Evolutionary conservation across 2,329 filamentous ascomycete genomes (phyloP).

Genomic region (Orbilia ellipsospora): DNA sequence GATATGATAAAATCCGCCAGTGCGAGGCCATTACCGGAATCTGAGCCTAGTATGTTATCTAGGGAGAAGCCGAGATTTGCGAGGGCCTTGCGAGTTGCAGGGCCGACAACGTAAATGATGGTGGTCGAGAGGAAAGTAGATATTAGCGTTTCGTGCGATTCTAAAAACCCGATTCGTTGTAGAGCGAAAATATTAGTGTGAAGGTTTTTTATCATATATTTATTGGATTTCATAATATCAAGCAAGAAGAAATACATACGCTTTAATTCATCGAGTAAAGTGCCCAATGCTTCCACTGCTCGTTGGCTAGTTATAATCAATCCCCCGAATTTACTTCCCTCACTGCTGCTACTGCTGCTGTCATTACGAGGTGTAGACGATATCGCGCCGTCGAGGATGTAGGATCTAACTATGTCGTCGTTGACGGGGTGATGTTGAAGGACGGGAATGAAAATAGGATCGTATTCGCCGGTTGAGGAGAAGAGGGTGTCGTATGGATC

Average conservation of each 20-base stretch:
- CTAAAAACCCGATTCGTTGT: not conserved
- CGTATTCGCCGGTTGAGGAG: constrained; percentile 66
- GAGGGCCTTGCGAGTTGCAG: constrained; percentile 81
- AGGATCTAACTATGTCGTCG: constrained; percentile 62
- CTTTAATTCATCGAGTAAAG: constrained; percentile 70
- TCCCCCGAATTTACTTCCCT: constrained; percentile 71
- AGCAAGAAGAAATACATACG: constrained; percentile 59
- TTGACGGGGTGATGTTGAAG: constrained; percentile 76
- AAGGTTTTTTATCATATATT: constrained; percentile 46
- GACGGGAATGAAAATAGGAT: constrained; percentile 79
- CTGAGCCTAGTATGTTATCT: constrained; percentile 77
- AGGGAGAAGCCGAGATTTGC: constrained; percentile 65
- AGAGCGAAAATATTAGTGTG: not conserved
- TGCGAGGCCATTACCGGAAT: constrained; percentile 85
- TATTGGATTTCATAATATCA: constrained; percentile 38
- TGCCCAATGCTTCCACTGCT: constrained; percentile 80
- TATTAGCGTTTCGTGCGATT: constrained; percentile 49
- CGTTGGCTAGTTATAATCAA: constrained; percentile 86
- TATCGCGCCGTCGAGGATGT: constrained; percentile 64
- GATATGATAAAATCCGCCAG: constrained; percentile 81
- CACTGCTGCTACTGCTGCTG: constrained; percentile 51
- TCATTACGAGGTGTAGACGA: constrained; percentile 22
- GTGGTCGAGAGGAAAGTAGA: constrained; percentile 69
- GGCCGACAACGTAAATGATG: constrained; percentile 82
- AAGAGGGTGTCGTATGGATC: constrained; percentile 80